Evolutionary conservation across 2,329 filamentous ascomycete species (phyloP).

Genomic region (Onygenales sp.): DNA sequence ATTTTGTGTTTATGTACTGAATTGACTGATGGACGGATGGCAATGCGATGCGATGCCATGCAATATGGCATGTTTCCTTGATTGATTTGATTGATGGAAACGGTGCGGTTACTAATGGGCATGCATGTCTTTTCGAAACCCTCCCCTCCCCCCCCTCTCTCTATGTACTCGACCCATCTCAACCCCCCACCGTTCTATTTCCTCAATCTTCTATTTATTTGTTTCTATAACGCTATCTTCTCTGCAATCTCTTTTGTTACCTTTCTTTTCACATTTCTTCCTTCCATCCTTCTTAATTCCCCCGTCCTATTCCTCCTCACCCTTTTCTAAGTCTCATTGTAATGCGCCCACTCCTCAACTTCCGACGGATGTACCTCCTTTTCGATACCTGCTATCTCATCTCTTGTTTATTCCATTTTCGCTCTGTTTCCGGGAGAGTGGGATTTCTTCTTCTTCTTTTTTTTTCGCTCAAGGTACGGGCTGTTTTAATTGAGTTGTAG

Average conservation of each 20-base stretch:
- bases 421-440: too few relatives aligned
- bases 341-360: too few relatives aligned
- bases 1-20: background rate
- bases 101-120: background rate
- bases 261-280: background rate
- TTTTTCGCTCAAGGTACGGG: too few relatives aligned
- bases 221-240: background rate
- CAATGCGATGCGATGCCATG: too few relatives aligned
- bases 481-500: too few relatives aligned
- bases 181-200: background rate
- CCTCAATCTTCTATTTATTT: background rate
- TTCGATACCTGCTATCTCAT: too few relatives aligned
- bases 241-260: background rate
- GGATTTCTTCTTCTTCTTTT: too few relatives aligned
- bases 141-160: background rate
- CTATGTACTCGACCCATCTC: background rate
- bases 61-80: conserved; percentile 2
- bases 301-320: fast-evolving
- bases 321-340: too few relatives aligned
- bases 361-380: too few relatives aligned
- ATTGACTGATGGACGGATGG: too few relatives aligned
- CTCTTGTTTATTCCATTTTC: too few relatives aligned
- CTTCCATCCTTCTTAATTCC: background rate
- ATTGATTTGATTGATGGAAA: conserved; percentile 3
- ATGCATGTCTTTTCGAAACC: background rate